A percentile compares a stretch with the other conserved stretches of the same genome.
phyloP scores from a whole-genome alignment of 768 basidiomycete genomes.

The Lactarius hatsudake region DNA sequence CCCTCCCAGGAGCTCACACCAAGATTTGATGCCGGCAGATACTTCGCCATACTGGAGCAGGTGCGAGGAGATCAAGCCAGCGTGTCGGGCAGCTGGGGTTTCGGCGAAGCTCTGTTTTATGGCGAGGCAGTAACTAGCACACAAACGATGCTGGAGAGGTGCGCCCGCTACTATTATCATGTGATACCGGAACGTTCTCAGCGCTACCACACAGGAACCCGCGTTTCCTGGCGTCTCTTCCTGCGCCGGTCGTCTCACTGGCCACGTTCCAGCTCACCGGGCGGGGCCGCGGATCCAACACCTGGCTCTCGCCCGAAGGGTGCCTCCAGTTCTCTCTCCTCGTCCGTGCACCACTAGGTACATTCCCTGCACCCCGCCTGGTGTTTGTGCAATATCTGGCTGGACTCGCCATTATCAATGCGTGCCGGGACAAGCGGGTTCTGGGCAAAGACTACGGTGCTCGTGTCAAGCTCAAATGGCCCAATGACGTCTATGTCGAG shows the following conservation, averaged over 20 bases:
- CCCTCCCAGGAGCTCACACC: constrained; percentile 60
- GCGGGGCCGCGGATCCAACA: constrained; percentile 82
- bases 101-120: constrained; percentile 81
- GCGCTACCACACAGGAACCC: constrained; percentile 58
- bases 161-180: constrained; percentile 33
- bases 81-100: constrained; percentile 41
- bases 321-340: constrained; percentile 84
- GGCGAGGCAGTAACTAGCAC: constrained; percentile 91
- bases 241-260: constrained; percentile 75
- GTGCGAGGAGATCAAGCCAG: constrained; percentile 34
- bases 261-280: constrained; percentile 87
- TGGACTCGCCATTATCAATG: constrained; percentile 85
- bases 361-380: constrained; percentile 58
- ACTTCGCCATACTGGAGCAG: constrained; percentile 51
- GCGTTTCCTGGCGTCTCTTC: constrained; percentile 61
- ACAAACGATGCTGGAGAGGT: constrained; percentile 94
- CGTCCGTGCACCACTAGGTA: constrained; percentile 52
- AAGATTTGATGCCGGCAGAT: constrained; percentile 63
- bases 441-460: constrained; percentile 47
- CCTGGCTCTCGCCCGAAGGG: constrained; percentile 90
- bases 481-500: constrained; percentile 89
- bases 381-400: constrained; percentile 95
- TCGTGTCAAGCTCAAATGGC: constrained; percentile 87
- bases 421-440: constrained; percentile 60
- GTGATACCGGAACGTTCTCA: background rate